A percentile compares a stretch with the other conserved stretches of the same genome.
phyloP scores from a whole-genome alignment of 306 rosid genomes.

The Cicer arietinum region DNA sequence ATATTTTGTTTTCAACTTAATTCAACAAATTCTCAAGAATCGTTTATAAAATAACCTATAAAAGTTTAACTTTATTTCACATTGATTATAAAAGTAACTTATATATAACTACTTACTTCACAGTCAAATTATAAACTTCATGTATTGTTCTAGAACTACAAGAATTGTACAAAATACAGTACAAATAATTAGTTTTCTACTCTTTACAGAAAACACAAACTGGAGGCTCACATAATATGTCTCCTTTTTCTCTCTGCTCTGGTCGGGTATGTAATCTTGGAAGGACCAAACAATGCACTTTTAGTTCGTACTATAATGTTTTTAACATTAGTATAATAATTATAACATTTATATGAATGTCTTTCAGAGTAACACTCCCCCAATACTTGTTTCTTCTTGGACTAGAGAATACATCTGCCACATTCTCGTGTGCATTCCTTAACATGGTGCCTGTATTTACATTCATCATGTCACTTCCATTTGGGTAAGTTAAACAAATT shows the following conservation, averaged over 20 bases:
- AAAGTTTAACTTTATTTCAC: no score
- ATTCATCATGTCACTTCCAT: slow-evolving; percentile 74
- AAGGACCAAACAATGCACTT: background rate
- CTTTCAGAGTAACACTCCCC: slow-evolving; percentile 72
- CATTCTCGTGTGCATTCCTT: slow-evolving; percentile 87
- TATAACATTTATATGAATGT: slow-evolving; percentile 22
- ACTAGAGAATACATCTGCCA: slow-evolving; percentile 76
- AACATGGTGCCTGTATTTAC: slow-evolving; percentile 85
- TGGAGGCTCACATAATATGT: slow-evolving; percentile 47
- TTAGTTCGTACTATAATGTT: background rate
- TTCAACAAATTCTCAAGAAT: no score
- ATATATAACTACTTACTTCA: background rate
- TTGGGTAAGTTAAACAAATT: slow-evolving; percentile 60
- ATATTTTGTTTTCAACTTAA: no score
- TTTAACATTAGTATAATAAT: background rate
- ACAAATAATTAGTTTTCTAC: background rate
- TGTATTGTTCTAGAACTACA: slow-evolving; percentile 4
- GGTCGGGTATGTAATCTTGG: slow-evolving; percentile 65
- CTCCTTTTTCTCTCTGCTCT: slow-evolving; percentile 78
- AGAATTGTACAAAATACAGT: slow-evolving; percentile 3
- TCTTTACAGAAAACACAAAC: slow-evolving; percentile 66
- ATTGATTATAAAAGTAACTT: background rate
- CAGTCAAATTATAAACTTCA: background rate
- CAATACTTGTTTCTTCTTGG: slow-evolving; percentile 76
- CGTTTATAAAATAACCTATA: no score